Conservation (phyloP, 2,329 filamentous ascomycete species). For the Ascocoryne sarcoides region DNA sequence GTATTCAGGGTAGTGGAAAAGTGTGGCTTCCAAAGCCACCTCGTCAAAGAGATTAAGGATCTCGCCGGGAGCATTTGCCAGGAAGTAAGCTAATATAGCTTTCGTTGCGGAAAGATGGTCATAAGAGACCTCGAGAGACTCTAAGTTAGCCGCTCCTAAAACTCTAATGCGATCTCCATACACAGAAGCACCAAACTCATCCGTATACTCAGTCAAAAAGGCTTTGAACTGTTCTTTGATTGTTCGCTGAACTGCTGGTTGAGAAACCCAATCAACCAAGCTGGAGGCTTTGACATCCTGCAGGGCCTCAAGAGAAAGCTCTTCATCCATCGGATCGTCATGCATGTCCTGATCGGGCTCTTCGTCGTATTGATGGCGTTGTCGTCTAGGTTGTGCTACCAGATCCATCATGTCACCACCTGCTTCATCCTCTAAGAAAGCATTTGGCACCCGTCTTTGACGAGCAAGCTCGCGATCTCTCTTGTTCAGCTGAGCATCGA, state of each 20-base stretch:
- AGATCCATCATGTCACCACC: conserved; percentile 80
- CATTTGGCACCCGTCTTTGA: conserved; percentile 57
- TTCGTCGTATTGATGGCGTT: conserved; percentile 88
- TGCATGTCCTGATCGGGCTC: conserved; percentile 88
- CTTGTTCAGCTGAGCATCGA: conserved; percentile 65
- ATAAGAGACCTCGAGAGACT: conserved; percentile 93
- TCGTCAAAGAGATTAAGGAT: conserved; percentile 94
- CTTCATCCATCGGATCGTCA: conserved; percentile 90
- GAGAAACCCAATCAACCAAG: conserved; percentile 89
- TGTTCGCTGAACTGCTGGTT: conserved; percentile 80
- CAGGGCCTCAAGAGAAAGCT: conserved; percentile 83
- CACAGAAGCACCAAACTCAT: conserved; percentile 80
- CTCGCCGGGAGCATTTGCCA: conserved; percentile 92
- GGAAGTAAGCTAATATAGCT: conserved; percentile 88
- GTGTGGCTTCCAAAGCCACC: conserved; percentile 90
- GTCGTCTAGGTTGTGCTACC: conserved; percentile 73
- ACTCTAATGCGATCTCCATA: conserved; percentile 92
- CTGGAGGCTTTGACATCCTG: conserved; percentile 89
- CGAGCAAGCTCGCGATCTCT: conserved; percentile 65
- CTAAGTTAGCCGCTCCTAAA: conserved; percentile 93
- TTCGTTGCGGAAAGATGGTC: conserved; percentile 85
- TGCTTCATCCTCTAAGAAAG: conserved; percentile 67
- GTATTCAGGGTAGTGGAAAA: conserved; percentile 95
- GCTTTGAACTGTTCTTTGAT: conserved; percentile 96
- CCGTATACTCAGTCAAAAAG: conserved; percentile 92